Conservation (phyloP, 1,284 basidiomycete species). For the Sphaerobolus stellatus region DNA sequence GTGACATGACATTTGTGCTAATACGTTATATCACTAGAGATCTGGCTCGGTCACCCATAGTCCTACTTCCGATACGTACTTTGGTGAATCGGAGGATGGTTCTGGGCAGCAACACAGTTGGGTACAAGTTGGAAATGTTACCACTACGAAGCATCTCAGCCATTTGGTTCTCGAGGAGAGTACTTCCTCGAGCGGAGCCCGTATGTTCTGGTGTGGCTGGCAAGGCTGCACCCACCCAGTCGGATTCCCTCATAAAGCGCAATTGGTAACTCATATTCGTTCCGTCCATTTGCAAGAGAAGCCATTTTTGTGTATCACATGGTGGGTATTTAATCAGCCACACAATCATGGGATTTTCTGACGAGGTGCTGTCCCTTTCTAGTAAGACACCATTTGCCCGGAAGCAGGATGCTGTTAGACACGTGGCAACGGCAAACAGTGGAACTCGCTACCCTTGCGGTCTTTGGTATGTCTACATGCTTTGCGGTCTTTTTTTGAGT, state of each 20-base stretch:
- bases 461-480: slow-evolving; percentile 1
- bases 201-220: slow-evolving; percentile 4
- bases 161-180: background rate
- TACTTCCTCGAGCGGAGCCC: background rate
- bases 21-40: background rate
- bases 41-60: background rate
- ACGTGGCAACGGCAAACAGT: slow-evolving; percentile 6
- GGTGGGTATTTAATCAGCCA: background rate
- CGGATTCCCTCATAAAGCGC: slow-evolving; percentile 6
- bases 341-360: background rate
- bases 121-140: slow-evolving; percentile 1
- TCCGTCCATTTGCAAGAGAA: slow-evolving; percentile 10
- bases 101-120: slow-evolving; percentile 1
- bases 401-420: slow-evolving; percentile 11
- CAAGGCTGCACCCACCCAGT: slow-evolving; percentile 3
- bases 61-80: background rate
- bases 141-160: background rate
- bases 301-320: slow-evolving; percentile 10
- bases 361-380: background rate
- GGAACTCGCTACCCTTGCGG: slow-evolving; percentile 4
- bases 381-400: slow-evolving; percentile 8
- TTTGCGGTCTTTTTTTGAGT: background rate
- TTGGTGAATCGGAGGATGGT: background rate
- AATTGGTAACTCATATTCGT: slow-evolving; percentile 9
- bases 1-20: background rate